A percentile compares a stretch with the other conserved stretches of the same genome.
Conservation (phyloP, 768 basidiomycete species). For the Russula sp. region DNA sequence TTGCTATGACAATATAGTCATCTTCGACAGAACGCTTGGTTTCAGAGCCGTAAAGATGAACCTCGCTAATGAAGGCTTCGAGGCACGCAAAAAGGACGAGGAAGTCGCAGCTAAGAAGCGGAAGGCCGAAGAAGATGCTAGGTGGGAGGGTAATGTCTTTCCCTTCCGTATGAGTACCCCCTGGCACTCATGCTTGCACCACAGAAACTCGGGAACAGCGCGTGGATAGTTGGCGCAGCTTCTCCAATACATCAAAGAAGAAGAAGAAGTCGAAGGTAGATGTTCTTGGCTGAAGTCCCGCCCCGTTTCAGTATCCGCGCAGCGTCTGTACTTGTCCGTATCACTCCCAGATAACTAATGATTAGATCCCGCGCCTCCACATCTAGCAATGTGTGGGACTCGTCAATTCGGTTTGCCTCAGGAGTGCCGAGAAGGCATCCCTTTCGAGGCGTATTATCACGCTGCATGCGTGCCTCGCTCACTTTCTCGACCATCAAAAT, state of each 20-base stretch:
- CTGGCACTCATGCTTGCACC: conserved; percentile 1
- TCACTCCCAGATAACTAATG: conserved; percentile 12
- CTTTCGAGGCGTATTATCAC: background rate
- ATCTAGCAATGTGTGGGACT: background rate
- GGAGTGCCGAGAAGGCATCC: background rate
- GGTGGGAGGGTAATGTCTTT: conserved; percentile 69
- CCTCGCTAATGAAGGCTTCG: conserved; percentile 83
- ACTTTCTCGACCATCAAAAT: background rate
- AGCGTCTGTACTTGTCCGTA: conserved; percentile 14
- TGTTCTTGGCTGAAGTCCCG: conserved; percentile 47
- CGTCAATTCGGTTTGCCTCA: background rate
- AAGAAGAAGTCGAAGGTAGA: conserved; percentile 72
- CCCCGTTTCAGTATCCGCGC: background rate
- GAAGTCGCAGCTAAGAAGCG: conserved; percentile 71
- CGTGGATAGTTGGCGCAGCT: conserved; percentile 78
- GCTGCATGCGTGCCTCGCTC: background rate
- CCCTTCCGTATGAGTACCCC: background rate
- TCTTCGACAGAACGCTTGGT: conserved; percentile 4
- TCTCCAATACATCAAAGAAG: conserved; percentile 61
- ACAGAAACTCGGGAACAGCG: conserved; percentile 71
- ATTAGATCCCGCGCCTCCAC: conserved; percentile 6
- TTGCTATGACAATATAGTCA: background rate
- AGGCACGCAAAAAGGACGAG: conserved; percentile 90
- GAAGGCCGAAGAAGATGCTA: conserved; percentile 81
- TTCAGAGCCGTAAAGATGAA: conserved; percentile 82